Conservation (phyloP, 257 asterid genomes). For the Solanum peruvianum region DNA sequence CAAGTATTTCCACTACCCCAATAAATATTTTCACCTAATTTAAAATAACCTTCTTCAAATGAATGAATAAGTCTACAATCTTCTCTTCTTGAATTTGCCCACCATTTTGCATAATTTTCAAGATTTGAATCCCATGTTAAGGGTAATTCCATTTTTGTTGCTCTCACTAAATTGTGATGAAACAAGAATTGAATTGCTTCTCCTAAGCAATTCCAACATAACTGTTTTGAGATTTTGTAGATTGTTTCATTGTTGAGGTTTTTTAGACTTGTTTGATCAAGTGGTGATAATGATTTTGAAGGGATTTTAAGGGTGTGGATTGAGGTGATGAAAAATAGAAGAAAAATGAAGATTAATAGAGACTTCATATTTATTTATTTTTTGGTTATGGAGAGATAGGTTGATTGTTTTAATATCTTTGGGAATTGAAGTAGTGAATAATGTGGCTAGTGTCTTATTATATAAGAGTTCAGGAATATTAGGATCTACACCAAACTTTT, state of each 20-base stretch:
- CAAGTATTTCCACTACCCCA: slow-evolving; percentile 70
- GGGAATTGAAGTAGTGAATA: background rate
- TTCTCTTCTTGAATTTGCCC: slow-evolving; percentile 48
- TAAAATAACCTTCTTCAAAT: slow-evolving; percentile 46
- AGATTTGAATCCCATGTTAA: slow-evolving; percentile 51
- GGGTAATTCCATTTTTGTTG: slow-evolving; percentile 42
- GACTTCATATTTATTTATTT: background rate
- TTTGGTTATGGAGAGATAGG: background rate
- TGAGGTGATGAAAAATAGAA: background rate
- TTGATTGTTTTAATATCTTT: background rate
- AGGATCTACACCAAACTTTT: background rate
- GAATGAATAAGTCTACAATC: slow-evolving; percentile 48
- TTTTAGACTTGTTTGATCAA: background rate
- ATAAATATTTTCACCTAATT: slow-evolving; percentile 59
- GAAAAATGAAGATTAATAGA: slow-evolving; percentile 1
- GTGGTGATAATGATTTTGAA: slow-evolving; percentile 4
- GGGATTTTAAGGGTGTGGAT: background rate
- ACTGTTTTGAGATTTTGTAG: slow-evolving; percentile 34
- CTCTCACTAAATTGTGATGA: slow-evolving; percentile 59
- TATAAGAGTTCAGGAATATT: background rate
- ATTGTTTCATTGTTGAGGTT: slow-evolving; percentile 32
- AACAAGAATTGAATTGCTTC: slow-evolving; percentile 50
- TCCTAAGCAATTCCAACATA: slow-evolving; percentile 45
- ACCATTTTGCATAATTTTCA: slow-evolving; percentile 46
- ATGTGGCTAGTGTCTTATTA: background rate